phyloP scores from a whole-genome alignment of 805 yeast species.

The Candida sithepensis region DNA sequence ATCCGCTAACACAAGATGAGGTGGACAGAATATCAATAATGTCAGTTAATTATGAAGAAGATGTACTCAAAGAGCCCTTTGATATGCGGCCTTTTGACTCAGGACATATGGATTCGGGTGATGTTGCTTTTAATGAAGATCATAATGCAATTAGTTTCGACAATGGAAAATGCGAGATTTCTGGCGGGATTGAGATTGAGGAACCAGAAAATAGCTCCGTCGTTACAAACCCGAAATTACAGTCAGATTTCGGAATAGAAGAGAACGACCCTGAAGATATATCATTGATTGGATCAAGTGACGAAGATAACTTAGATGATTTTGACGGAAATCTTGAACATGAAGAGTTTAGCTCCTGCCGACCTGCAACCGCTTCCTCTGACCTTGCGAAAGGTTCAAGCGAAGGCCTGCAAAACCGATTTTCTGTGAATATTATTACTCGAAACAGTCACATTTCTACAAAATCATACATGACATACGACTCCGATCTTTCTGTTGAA shows the following conservation, averaged over 20 bases:
- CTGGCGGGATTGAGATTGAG: too few species aligned
- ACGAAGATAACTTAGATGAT: slow-evolving; percentile 5
- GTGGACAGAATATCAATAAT: slow-evolving; percentile 15
- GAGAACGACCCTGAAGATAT: neutral
- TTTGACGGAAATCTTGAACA: slow-evolving; percentile 4
- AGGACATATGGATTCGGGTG: neutral
- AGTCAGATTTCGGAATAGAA: neutral
- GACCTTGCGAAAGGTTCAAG: neutral
- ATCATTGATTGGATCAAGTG: neutral
- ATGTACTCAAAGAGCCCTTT: neutral
- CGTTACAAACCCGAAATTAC: neutral
- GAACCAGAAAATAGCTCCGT: too few species aligned
- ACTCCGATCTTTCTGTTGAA: slow-evolving; percentile 45
- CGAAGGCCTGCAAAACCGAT: slow-evolving; percentile 9
- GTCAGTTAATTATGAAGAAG: neutral
- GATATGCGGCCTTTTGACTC: neutral
- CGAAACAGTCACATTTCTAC: slow-evolving; percentile 37
- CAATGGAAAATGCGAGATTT: too few species aligned
- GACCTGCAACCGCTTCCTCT: too few species aligned
- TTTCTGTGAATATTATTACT: slow-evolving; percentile 31
- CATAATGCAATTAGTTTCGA: too few species aligned
- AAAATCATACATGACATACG: slow-evolving; percentile 55
- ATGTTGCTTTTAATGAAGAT: neutral
- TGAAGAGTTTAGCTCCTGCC: too few species aligned
- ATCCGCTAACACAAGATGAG: slow-evolving; percentile 14